phyloP scores from a whole-genome alignment of 768 basidiomycete genomes.

The Podaxis sp. region DNA sequence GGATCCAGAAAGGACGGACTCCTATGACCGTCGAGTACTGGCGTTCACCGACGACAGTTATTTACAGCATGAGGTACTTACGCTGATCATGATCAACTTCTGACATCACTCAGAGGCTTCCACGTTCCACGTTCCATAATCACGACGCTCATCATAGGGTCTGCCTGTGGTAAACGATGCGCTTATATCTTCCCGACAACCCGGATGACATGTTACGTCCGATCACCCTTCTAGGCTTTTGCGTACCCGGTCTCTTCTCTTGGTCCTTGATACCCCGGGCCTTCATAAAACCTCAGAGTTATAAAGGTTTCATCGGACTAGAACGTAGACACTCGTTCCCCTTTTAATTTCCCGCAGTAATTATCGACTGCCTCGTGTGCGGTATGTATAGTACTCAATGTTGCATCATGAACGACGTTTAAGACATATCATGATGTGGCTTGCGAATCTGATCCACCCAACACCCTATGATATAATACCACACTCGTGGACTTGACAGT shows the following conservation, averaged over 20 bases:
- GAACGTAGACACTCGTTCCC: not conserved
- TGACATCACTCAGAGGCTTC: not conserved
- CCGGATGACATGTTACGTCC: conserved; percentile 1
- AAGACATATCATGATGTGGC: not conserved
- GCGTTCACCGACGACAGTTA: not conserved
- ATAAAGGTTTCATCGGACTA: not conserved
- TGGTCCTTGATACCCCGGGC: not conserved
- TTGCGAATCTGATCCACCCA: not conserved
- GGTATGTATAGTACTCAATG: not conserved
- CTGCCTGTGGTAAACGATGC: not conserved
- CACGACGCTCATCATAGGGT: not conserved
- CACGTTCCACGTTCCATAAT: not conserved
- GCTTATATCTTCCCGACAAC: not conserved
- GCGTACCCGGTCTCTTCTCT: not conserved
- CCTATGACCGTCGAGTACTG: not conserved
- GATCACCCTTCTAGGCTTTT: not conserved
- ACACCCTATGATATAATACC: conserved; percentile 1
- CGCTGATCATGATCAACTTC: not conserved
- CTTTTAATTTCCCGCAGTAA: not conserved
- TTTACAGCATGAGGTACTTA: not conserved
- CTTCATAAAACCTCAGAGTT: not conserved
- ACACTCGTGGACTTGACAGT: not conserved
- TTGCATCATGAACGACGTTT: not conserved
- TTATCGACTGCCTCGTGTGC: not conserved
- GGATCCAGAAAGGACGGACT: not conserved